A percentile compares a stretch with the other conserved stretches of the same genome.
Conservation (phyloP, 2,329 filamentous ascomycete species). For the Chlorencoelia australis region DNA sequence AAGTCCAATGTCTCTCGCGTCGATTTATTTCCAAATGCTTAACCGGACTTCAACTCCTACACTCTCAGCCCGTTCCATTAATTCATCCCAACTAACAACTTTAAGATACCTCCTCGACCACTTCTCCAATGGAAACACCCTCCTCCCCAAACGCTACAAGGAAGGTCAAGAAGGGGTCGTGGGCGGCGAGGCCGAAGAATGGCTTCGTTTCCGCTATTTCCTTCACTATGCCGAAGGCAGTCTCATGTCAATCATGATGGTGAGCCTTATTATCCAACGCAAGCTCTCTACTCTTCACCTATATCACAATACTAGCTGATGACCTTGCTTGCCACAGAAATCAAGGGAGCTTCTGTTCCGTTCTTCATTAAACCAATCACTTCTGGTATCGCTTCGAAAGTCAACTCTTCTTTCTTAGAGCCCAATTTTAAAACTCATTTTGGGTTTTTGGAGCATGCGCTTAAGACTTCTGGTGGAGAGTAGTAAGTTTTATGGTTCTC, state of each 20-base stretch:
- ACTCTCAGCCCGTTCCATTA: too few relatives aligned
- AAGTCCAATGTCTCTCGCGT: too few relatives aligned
- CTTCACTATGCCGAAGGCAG: slow-evolving; percentile 83
- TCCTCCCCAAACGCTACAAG: slow-evolving; percentile 45
- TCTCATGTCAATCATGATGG: slow-evolving; percentile 62
- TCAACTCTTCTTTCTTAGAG: slow-evolving; percentile 35
- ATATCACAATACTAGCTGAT: not conserved
- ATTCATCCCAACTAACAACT: not conserved
- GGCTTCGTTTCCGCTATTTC: slow-evolving; percentile 53
- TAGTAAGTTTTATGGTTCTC: too few relatives aligned
- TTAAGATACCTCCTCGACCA: slow-evolving; percentile 62
- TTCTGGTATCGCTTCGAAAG: slow-evolving; percentile 37
- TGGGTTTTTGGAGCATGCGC: slow-evolving; percentile 39
- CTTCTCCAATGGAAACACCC: slow-evolving; percentile 34
- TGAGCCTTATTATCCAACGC: slow-evolving; percentile 50
- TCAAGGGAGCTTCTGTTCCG: slow-evolving; percentile 45
- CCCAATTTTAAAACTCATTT: slow-evolving; percentile 39
- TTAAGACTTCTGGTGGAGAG: slow-evolving; percentile 36
- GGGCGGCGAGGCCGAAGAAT: slow-evolving; percentile 51
- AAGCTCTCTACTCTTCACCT: slow-evolving; percentile 19
- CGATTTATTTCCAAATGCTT: too few relatives aligned
- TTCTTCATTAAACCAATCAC: slow-evolving; percentile 63
- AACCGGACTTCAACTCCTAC: too few relatives aligned
- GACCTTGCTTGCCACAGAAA: slow-evolving; percentile 30
- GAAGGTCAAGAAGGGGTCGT: slow-evolving; percentile 47